These are phyloP conservation scores for Chaetomium fimeti DNA, from an alignment of 495 filamentous ascomycete genomes.

Conservation along the genomic window DNA sequence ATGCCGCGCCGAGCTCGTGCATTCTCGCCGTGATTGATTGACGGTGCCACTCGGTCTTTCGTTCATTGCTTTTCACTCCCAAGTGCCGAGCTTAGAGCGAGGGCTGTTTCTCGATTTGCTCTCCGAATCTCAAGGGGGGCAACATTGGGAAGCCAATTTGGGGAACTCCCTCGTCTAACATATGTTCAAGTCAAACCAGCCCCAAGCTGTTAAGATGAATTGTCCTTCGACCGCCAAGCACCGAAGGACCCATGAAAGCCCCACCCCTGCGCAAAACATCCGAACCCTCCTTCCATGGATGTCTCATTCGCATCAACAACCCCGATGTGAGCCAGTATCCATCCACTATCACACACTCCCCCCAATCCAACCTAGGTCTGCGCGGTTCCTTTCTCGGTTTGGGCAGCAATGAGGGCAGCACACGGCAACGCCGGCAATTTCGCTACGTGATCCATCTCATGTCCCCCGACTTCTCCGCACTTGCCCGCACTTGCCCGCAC, in stretches of 20 bases:
- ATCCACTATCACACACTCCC: not conserved
- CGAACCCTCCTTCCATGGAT: too few relatives aligned
- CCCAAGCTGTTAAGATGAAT: not conserved
- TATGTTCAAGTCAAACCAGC: not conserved
- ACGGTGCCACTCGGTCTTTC: not conserved
- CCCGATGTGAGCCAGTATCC: not conserved
- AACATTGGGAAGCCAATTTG: too few relatives aligned
- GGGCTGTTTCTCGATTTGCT: too few relatives aligned
- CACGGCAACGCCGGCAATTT: conserved; percentile 18
- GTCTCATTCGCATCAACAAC: not conserved
- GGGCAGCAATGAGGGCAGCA: not conserved
- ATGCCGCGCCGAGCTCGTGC: not conserved
- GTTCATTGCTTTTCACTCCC: not conserved
- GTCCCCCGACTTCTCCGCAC: conserved; percentile 5
- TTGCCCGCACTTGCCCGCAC: conserved; percentile 1
- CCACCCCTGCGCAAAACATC: not conserved
- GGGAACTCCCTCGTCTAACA: not conserved
- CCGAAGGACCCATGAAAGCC: not conserved
- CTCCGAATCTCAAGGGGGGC: too few relatives aligned
- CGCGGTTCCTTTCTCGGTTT: not conserved
- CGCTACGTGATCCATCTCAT: conserved; percentile 10
- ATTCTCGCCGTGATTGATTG: not conserved
- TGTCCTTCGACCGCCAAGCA: not conserved
- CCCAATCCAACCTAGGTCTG: not conserved
- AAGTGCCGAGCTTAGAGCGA: too few relatives aligned